A percentile compares a stretch with the other conserved stretches of the same genome.
These are phyloP conservation scores for Citrullus amarus DNA, from an alignment of 306 rosid genomes.

Conservation along the genomic window DNA sequence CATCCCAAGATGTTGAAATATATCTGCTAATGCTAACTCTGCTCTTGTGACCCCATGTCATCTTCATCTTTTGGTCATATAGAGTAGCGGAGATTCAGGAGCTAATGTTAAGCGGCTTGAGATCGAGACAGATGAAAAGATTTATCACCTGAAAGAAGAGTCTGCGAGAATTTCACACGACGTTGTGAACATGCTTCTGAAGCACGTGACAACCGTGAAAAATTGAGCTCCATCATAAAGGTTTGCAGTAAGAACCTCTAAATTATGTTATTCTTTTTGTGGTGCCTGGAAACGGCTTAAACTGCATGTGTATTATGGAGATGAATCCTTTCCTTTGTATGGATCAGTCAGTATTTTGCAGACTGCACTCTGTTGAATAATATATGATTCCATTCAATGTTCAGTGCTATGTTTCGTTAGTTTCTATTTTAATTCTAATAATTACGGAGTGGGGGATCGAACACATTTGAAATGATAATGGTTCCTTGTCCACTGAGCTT, in stretches of 20 bases:
- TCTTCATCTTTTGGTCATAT: constrained; percentile 1
- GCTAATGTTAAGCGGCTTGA: constrained; percentile 95
- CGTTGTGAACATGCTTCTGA: constrained; percentile 71
- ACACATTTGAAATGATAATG: too few species aligned
- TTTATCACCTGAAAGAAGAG: constrained; percentile 44
- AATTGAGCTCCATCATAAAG: constrained; percentile 28
- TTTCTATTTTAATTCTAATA: too few species aligned
- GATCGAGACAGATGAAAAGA: constrained; percentile 58
- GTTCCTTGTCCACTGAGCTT: too few species aligned
- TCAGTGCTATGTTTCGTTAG: not conserved
- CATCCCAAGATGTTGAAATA: not conserved
- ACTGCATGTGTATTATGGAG: not conserved
- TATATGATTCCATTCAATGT: not conserved
- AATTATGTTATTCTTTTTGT: constrained; percentile 16
- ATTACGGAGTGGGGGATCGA: too few species aligned
- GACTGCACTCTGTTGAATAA: constrained; percentile 6
- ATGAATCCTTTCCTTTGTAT: constrained; percentile 6
- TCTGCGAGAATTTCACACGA: constrained; percentile 56
- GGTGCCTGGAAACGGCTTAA: not conserved
- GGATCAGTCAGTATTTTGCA: not conserved
- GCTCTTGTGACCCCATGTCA: not conserved
- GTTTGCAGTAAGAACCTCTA: constrained; percentile 11
- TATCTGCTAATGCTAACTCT: not conserved
- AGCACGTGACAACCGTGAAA: constrained; percentile 63
- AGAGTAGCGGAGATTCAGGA: constrained; percentile 95